Evolutionary conservation across 345 rosid species (phyloP).

Genomic region (Hypericum perforatum): DNA sequence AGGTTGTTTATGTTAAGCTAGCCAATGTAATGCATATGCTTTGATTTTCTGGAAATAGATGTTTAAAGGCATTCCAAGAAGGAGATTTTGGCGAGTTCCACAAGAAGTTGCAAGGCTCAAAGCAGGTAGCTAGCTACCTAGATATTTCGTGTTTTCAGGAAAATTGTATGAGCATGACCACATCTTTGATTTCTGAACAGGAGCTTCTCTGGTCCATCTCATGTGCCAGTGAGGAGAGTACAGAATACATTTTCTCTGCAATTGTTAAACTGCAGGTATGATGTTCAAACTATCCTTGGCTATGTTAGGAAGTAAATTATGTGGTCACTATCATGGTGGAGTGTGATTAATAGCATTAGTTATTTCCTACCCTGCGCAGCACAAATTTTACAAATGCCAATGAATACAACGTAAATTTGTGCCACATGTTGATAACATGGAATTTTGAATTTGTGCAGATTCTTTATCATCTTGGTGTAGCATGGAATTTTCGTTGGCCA

Average conservation of each 20-base stretch:
- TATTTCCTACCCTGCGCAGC: too few species aligned
- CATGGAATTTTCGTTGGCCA: conserved; percentile 82
- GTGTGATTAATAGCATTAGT: too few species aligned
- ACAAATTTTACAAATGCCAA: too few species aligned
- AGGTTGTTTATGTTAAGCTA: too few species aligned
- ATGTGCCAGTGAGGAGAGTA: conserved; percentile 83
- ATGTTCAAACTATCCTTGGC: neutral
- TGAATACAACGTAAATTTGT: too few species aligned
- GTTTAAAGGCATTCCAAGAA: conserved; percentile 78
- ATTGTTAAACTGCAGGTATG: conserved; percentile 79
- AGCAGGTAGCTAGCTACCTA: conserved; percentile 46
- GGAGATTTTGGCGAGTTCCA: conserved; percentile 66
- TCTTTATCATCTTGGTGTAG: conserved; percentile 75
- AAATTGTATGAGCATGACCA: conserved; percentile 5
- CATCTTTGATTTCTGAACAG: conserved; percentile 25
- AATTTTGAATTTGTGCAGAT: conserved; percentile 33
- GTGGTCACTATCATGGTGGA: too few species aligned
- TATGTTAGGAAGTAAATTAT: too few species aligned
- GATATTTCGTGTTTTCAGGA: conserved; percentile 10
- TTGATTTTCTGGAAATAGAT: conserved; percentile 27
- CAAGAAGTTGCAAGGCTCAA: conserved; percentile 47
- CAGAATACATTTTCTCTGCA: conserved; percentile 67
- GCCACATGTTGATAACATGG: too few species aligned
- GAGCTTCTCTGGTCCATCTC: conserved; percentile 70
- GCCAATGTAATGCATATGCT: neutral